Conservation (phyloP, 2,329 filamentous ascomycete genomes). For the Fusarium floridanum region DNA sequence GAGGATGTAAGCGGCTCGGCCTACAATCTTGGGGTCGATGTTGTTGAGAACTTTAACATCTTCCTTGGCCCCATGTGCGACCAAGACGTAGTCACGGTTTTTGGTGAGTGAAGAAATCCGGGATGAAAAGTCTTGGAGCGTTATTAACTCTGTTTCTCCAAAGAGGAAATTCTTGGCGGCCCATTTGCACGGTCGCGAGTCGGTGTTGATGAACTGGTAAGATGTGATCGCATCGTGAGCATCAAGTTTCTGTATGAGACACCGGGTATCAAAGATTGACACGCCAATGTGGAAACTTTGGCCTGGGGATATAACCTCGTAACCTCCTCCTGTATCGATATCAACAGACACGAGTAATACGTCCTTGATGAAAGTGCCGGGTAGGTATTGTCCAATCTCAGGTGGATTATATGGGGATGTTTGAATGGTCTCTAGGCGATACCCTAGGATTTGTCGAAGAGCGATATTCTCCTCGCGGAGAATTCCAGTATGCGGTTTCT, state of each 20-base stretch:
- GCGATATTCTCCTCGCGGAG: conserved; percentile 36
- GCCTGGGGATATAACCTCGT: conserved; percentile 20
- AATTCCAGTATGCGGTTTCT: conserved; percentile 28
- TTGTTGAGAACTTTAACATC: conserved; percentile 36
- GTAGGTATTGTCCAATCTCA: conserved; percentile 7
- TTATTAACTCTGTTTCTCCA: conserved; percentile 17
- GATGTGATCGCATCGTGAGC: conserved; percentile 21
- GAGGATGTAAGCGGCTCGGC: conserved; percentile 32
- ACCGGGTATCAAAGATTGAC: conserved; percentile 33
- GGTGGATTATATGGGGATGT: neutral
- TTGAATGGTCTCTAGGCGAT: conserved; percentile 13
- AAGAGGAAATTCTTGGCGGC: conserved; percentile 22
- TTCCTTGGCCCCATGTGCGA: conserved; percentile 22
- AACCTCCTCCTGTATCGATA: conserved; percentile 22
- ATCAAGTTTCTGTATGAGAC: conserved; percentile 3
- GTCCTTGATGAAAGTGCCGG: conserved; percentile 23
- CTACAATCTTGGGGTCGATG: conserved; percentile 10
- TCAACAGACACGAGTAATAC: conserved; percentile 30
- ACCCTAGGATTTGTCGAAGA: conserved; percentile 35
- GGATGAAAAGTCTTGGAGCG: conserved; percentile 5
- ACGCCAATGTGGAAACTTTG: conserved; percentile 35
- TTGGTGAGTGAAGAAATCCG: conserved; percentile 12
- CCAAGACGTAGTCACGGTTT: conserved; percentile 26
- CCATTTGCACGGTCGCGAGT: conserved; percentile 11
- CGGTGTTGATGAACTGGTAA: conserved; percentile 30